Evolutionary conservation across 768 basidiomycete species (phyloP).

Genomic region (Boletus bicolor): DNA sequence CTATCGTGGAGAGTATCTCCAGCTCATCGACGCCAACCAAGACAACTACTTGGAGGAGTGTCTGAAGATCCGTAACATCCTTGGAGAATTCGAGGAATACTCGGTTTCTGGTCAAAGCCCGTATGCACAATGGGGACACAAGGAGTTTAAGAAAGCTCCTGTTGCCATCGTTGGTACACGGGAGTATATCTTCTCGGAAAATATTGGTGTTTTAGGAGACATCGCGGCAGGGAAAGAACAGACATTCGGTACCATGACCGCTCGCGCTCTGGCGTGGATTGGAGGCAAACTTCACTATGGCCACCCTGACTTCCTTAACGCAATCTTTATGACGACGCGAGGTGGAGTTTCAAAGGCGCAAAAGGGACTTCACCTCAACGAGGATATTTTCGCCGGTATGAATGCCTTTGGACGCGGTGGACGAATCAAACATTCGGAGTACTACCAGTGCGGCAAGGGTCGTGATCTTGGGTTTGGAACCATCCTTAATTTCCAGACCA

Average conservation of each 20-base stretch:
- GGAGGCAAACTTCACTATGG: conserved; percentile 99
- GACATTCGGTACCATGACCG: conserved; percentile 98
- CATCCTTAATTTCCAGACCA: conserved; percentile 99
- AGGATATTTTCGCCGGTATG: conserved; percentile 99
- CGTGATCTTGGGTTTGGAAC: conserved; percentile 99
- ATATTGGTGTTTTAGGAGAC: conserved; percentile 98
- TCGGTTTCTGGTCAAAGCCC: conserved; percentile 88
- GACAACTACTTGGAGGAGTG: conserved; percentile 99
- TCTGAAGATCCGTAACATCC: conserved; percentile 94
- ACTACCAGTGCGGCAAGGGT: conserved; percentile 99
- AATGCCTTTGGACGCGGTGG: conserved; percentile 97
- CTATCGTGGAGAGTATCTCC: conserved; percentile 97
- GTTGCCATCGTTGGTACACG: conserved; percentile 98
- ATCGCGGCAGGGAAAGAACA: conserved; percentile 99
- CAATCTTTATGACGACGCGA: conserved; percentile 96
- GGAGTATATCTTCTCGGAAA: conserved; percentile 99
- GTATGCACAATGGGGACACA: conserved; percentile 93
- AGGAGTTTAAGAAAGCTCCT: conserved; percentile 85
- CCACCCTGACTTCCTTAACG: conserved; percentile 98
- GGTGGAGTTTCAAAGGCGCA: conserved; percentile 99
- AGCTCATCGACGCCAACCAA: conserved; percentile 99
- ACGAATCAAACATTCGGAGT: conserved; percentile 98
- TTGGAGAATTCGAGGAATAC: conserved; percentile 97
- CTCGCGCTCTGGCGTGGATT: conserved; percentile 92
- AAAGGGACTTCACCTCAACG: conserved; percentile 96